These are phyloP conservation scores for Oxyria digyna DNA, from an alignment of 148 eudicot species.

Conservation along the genomic window DNA sequence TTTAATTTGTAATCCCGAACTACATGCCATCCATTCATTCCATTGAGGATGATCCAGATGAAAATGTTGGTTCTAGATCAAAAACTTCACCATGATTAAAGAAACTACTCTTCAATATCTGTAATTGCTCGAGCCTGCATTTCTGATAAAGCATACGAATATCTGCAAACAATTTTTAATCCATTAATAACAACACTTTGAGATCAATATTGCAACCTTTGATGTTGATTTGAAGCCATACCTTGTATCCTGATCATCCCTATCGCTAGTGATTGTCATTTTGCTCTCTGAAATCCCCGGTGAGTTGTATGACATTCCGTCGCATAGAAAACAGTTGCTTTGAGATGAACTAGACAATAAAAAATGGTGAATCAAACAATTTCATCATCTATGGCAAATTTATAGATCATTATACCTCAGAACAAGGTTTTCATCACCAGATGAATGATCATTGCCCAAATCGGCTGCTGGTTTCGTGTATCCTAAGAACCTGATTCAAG, in stretches of 20 bases:
- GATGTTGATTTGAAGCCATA: neutral
- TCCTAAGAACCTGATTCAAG: neutral
- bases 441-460: neutral
- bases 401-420: neutral
- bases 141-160: neutral
- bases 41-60: neutral
- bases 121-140: neutral
- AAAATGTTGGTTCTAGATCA: neutral
- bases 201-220: too few relatives aligned
- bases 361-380: neutral
- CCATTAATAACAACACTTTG: too few relatives aligned
- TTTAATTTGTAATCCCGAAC: neutral
- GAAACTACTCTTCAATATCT: neutral
- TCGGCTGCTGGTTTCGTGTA: neutral
- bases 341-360: neutral
- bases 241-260: neutral
- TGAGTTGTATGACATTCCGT: slow-evolving; percentile 3
- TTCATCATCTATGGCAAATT: neutral
- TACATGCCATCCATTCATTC: neutral
- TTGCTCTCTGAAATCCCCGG: neutral
- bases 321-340: neutral
- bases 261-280: neutral
- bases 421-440: neutral
- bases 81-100: neutral
- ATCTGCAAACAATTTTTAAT: neutral